Evolutionary conservation across 1,139 yeast genomes (phyloP).

Genomic region (Taphrina confusa): DNA sequence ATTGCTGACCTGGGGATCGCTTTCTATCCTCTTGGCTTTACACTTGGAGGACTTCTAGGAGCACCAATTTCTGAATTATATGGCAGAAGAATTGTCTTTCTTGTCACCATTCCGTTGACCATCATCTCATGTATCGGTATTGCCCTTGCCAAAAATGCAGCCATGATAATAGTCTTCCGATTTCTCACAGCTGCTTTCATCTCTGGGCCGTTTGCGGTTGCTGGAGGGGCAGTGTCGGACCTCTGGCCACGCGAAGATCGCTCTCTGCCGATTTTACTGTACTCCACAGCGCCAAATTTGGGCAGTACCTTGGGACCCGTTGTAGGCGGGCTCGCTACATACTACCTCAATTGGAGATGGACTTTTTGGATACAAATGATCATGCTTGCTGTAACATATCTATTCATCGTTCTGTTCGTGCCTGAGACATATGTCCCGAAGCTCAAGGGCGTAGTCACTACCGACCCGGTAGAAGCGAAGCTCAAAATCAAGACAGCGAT

Average conservation of each 20-base stretch:
- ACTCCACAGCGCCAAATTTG: conserved; percentile 64
- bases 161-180: conserved; percentile 59
- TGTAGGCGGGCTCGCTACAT: conserved; percentile 75
- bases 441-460: conserved; percentile 45
- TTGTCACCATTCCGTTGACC: conserved; percentile 57
- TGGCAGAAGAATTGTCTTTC: conserved; percentile 55
- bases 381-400: conserved; percentile 55
- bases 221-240: conserved; percentile 73
- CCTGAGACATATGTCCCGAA: conserved; percentile 94
- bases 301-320: conserved; percentile 81
- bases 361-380: conserved; percentile 56
- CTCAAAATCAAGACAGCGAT: conserved; percentile 22
- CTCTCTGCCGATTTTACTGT: conserved; percentile 44
- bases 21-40: conserved; percentile 62
- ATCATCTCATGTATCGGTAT: conserved; percentile 59
- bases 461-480: conserved; percentile 13
- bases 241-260: conserved; percentile 21
- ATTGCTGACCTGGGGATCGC: conserved; percentile 46
- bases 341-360: conserved; percentile 68
- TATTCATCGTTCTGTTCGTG: conserved; percentile 57
- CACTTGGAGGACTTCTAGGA: conserved; percentile 60
- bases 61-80: conserved; percentile 49
- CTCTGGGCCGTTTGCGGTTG: conserved; percentile 82
- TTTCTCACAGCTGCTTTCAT: conserved; percentile 79
- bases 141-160: conserved; percentile 58